phyloP scores from a whole-genome alignment of 2,329 filamentous ascomycete species.

The Dactylellina cionopaga region DNA sequence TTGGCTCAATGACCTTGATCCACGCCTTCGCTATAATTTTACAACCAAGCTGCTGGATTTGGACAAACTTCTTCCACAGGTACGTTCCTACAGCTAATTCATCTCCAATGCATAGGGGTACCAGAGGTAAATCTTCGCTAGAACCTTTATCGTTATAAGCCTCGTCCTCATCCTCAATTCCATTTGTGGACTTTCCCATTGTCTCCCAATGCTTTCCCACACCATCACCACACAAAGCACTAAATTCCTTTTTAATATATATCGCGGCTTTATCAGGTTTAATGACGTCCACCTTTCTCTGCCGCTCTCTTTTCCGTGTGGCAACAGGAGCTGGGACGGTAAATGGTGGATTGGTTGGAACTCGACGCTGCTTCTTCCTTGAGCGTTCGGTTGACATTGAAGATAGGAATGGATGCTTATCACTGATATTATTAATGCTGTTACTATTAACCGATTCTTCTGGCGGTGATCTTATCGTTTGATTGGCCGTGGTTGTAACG shows the following conservation, averaged over 20 bases:
- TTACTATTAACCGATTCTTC: slow-evolving; percentile 11
- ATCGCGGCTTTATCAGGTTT: background rate
- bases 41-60: slow-evolving; percentile 75
- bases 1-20: slow-evolving; percentile 79
- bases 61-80: slow-evolving; percentile 71
- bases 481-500: background rate
- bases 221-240: background rate
- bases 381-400: slow-evolving; percentile 12
- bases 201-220: slow-evolving; percentile 7
- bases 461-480: slow-evolving; percentile 13
- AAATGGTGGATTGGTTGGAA: background rate
- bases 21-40: slow-evolving; percentile 79
- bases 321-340: background rate
- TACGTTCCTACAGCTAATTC: slow-evolving; percentile 68
- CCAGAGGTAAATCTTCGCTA: slow-evolving; percentile 50
- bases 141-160: slow-evolving; percentile 12
- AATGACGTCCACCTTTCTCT: background rate
- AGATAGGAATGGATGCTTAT: slow-evolving; percentile 8
- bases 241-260: slow-evolving; percentile 14
- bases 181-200: background rate
- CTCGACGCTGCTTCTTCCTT: slow-evolving; percentile 23
- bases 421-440: background rate
- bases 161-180: slow-evolving; percentile 17
- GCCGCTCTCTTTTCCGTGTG: background rate
- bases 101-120: slow-evolving; percentile 67